These are phyloP conservation scores for Brasilioporus rufonigricans DNA, from an alignment of 768 basidiomycete species.

Conservation along the genomic window DNA sequence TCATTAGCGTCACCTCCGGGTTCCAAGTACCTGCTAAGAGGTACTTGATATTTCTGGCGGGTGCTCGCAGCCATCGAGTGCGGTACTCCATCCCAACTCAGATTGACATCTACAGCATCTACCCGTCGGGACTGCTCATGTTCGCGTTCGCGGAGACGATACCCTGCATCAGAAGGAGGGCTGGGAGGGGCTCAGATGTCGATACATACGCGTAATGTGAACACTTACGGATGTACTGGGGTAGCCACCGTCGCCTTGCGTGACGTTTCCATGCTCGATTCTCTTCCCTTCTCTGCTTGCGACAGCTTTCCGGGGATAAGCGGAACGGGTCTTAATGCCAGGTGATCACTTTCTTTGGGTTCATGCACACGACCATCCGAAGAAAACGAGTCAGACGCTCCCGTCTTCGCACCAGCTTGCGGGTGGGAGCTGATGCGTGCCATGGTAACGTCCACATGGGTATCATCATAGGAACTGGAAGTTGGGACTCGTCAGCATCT, in stretches of 20 bases:
- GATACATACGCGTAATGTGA: not conserved
- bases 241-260: not conserved
- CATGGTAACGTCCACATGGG: not conserved
- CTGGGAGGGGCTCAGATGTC: slow-evolving; percentile 7
- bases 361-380: not conserved
- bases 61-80: not conserved
- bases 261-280: not conserved
- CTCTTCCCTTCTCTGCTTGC: not conserved
- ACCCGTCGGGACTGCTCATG: not conserved
- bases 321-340: not conserved
- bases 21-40: slow-evolving; percentile 14
- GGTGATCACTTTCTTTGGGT: not conserved
- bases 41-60: slow-evolving; percentile 15
- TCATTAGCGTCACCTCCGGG: not conserved
- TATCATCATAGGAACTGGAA: not conserved
- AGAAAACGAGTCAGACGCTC: not conserved
- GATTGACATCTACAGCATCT: not conserved
- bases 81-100: slow-evolving; percentile 2
- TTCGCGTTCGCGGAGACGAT: not conserved
- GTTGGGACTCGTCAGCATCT: slow-evolving; percentile 2
- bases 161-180: not conserved
- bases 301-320: not conserved
- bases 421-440: not conserved
- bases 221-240: slow-evolving; percentile 5
- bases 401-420: not conserved